These are phyloP conservation scores for Excoecaria cochinchinensis DNA, from an alignment of 345 rosid species.

Conservation along the genomic window DNA sequence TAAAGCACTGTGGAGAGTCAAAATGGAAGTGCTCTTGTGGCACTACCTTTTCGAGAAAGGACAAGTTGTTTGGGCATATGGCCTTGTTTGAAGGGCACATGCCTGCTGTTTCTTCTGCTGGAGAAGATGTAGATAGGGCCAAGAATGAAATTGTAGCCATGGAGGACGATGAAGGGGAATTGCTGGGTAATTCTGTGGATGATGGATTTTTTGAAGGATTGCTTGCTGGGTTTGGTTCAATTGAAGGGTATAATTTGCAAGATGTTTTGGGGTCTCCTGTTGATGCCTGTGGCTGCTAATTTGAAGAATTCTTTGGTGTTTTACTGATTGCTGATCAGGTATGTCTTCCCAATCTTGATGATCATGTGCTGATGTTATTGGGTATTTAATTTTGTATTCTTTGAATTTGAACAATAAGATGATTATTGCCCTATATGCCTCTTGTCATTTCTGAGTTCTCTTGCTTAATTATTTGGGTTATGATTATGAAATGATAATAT, in stretches of 20 bases:
- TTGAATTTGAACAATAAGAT: neutral
- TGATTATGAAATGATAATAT: too few species aligned
- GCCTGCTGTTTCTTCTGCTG: constrained; percentile 39
- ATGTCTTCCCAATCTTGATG: neutral
- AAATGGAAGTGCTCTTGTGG: constrained; percentile 73
- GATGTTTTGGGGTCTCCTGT: constrained; percentile 36
- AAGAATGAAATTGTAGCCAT: constrained; percentile 3
- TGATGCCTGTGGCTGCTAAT: constrained; percentile 15
- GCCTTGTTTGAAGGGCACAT: constrained; percentile 75
- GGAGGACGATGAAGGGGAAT: constrained; percentile 22
- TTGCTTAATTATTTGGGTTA: too few species aligned
- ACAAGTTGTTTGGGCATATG: constrained; percentile 71
- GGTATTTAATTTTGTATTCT: neutral
- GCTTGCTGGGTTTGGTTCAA: constrained; percentile 47
- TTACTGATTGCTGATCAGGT: neutral
- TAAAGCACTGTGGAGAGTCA: constrained; percentile 63
- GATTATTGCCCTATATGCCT: too few species aligned
- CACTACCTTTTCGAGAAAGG: constrained; percentile 67
- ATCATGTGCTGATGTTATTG: neutral
- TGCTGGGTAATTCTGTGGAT: constrained; percentile 13
- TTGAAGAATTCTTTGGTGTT: constrained; percentile 10
- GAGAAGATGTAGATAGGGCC: constrained; percentile 17
- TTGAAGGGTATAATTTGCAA: constrained; percentile 38
- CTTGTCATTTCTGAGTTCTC: too few species aligned
- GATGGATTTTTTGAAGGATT: constrained; percentile 38